A percentile compares a stretch with the other conserved stretches of the same genome.
These are phyloP conservation scores for Waltergamsia citrina DNA, from an alignment of 2,329 filamentous ascomycete species.

Conservation along the genomic window DNA sequence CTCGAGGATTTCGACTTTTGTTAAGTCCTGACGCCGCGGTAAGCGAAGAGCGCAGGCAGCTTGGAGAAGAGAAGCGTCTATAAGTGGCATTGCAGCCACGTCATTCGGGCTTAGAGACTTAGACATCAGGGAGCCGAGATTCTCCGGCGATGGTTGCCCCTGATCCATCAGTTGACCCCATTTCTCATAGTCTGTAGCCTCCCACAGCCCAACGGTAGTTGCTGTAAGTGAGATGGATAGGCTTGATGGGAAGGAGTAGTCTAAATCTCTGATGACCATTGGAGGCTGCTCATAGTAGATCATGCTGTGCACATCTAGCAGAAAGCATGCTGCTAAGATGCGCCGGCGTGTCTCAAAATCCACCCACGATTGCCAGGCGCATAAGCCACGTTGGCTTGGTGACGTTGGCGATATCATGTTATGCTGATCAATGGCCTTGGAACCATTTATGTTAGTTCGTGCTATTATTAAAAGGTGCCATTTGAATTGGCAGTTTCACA, in stretches of 20 bases:
- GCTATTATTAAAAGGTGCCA: no score
- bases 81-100: slow-evolving; percentile 21
- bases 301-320: slow-evolving; percentile 45
- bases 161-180: slow-evolving; percentile 31
- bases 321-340: slow-evolving; percentile 45
- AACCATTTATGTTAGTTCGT: no score
- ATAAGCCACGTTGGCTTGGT: background rate
- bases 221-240: slow-evolving; percentile 36
- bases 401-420: slow-evolving; percentile 13
- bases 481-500: no score
- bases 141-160: background rate
- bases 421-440: slow-evolving; percentile 7
- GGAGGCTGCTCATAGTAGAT: slow-evolving; percentile 42
- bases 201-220: slow-evolving; percentile 37
- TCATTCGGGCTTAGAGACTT: slow-evolving; percentile 23
- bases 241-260: slow-evolving; percentile 21
- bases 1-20: slow-evolving; percentile 11
- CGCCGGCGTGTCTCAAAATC: slow-evolving; percentile 41
- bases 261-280: slow-evolving; percentile 20
- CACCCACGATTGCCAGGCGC: slow-evolving; percentile 30
- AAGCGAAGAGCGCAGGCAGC: slow-evolving; percentile 26
- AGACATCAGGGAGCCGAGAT: slow-evolving; percentile 17
- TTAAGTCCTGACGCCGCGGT: slow-evolving; percentile 18
- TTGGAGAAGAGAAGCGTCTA: slow-evolving; percentile 31
- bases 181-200: slow-evolving; percentile 29